Conservation (phyloP, 139 green algal species). For the Chlorella sp. region DNA sequence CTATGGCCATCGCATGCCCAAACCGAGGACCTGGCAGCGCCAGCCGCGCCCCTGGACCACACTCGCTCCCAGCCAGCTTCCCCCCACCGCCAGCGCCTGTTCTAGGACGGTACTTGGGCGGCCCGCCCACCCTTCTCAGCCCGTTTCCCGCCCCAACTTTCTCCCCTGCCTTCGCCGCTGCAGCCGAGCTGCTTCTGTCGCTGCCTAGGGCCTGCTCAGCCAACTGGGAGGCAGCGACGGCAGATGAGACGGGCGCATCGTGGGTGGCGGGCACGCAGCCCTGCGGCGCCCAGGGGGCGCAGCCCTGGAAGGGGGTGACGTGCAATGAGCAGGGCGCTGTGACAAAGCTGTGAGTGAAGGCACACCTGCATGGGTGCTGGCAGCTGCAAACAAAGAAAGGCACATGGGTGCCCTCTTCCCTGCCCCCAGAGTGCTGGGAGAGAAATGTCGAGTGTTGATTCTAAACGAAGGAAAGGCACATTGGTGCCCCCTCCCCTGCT, state of each 20-base stretch:
- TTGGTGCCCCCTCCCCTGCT: not conserved
- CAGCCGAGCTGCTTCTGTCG: not conserved
- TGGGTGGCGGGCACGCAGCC: not conserved
- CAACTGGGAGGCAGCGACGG: not conserved
- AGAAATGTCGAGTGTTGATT: too few relatives aligned
- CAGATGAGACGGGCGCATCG: not conserved
- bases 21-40: too few relatives aligned
- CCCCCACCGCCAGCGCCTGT: too few relatives aligned
- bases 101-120: not conserved
- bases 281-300: not conserved
- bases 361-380: not conserved
- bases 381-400: too few relatives aligned
- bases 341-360: not conserved
- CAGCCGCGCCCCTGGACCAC: too few relatives aligned
- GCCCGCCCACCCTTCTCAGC: not conserved
- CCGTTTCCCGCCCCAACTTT: not conserved
- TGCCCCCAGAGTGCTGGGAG: not conserved
- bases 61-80: too few relatives aligned
- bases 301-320: not conserved
- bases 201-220: not conserved
- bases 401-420: not conserved
- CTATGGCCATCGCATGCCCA: too few relatives aligned
- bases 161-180: not conserved
- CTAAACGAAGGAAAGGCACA: not conserved
- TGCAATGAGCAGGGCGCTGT: not conserved